Evolutionary conservation across 1,284 basidiomycete genomes (phyloP).

Genomic region (Ganoderma boninense): DNA sequence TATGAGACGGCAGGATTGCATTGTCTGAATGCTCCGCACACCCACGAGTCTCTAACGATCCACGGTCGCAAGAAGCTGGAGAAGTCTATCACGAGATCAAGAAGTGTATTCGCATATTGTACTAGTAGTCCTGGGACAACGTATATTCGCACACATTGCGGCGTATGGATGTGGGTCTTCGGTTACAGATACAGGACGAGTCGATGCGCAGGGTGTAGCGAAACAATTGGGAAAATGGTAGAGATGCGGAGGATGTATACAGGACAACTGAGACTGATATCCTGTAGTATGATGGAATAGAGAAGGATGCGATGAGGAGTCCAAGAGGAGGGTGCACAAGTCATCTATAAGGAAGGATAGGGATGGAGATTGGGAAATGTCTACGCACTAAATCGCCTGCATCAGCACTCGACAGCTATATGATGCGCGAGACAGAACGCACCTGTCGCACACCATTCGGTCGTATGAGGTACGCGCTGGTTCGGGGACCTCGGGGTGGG

Average conservation of each 20-base stretch:
- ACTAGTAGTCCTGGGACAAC: not conserved
- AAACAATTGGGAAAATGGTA: not conserved
- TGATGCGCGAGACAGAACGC: not conserved
- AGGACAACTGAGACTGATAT: not conserved
- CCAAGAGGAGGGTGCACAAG: not conserved
- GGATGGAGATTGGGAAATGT: not conserved
- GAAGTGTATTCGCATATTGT: not conserved
- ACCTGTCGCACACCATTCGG: not conserved
- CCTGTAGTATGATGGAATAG: not conserved
- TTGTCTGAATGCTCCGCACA: not conserved
- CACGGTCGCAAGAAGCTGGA: not conserved
- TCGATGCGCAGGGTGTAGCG: not conserved
- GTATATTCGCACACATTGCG: not conserved
- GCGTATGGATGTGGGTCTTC: not conserved
- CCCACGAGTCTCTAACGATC: not conserved
- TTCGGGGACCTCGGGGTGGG: not conserved
- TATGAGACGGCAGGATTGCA: not conserved
- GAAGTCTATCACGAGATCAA: not conserved
- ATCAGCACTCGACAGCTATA: not conserved
- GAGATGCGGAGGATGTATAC: not conserved
- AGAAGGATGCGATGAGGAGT: not conserved
- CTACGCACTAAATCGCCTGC: not conserved
- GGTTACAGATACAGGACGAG: not conserved
- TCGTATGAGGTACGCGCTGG: not conserved
- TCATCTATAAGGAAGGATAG: not conserved